These are phyloP conservation scores for Boletus tomentosulus DNA, from an alignment of 768 basidiomycete species.

Conservation along the genomic window DNA sequence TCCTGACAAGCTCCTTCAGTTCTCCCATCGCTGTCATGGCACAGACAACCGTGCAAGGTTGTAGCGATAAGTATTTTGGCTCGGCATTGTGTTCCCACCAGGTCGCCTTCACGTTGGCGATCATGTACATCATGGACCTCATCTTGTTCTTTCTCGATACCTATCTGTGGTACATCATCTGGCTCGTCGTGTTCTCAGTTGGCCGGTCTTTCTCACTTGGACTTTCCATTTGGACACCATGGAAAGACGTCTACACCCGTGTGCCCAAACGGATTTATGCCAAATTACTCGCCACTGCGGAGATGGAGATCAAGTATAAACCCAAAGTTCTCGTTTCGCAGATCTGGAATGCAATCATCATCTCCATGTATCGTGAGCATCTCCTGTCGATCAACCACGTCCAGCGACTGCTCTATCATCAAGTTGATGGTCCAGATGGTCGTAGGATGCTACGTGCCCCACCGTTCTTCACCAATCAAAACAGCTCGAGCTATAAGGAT, in stretches of 20 bases:
- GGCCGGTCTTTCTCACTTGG: slow-evolving; percentile 88
- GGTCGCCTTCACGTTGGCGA: slow-evolving; percentile 88
- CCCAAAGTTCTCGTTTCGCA: slow-evolving; percentile 99
- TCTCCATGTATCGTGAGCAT: slow-evolving; percentile 99
- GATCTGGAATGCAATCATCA: slow-evolving; percentile 99
- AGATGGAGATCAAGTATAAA: slow-evolving; percentile 99
- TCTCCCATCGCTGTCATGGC: slow-evolving; percentile 97
- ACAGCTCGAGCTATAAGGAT: slow-evolving; percentile 59
- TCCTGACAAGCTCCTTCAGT: slow-evolving; percentile 94
- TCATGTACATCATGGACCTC: slow-evolving; percentile 99
- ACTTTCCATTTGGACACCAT: slow-evolving; percentile 98
- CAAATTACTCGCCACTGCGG: slow-evolving; percentile 89
- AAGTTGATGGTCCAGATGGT: slow-evolving; percentile 86
- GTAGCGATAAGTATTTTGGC: slow-evolving; percentile 82
- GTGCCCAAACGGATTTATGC: slow-evolving; percentile 98
- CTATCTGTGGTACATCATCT: slow-evolving; percentile 99
- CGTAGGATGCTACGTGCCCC: slow-evolving; percentile 92
- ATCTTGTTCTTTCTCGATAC: slow-evolving; percentile 99
- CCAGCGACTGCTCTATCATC: slow-evolving; percentile 95
- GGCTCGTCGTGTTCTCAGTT: slow-evolving; percentile 94
- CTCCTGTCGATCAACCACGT: slow-evolving; percentile 97
- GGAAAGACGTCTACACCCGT: slow-evolving; percentile 95
- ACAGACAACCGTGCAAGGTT: slow-evolving; percentile 87
- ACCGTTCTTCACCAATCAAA: slow-evolving; percentile 96
- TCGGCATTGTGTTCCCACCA: slow-evolving; percentile 82